Base-by-base conservation (phyloP, 305 asterid species). In the Coffea humblotiana region DNA sequence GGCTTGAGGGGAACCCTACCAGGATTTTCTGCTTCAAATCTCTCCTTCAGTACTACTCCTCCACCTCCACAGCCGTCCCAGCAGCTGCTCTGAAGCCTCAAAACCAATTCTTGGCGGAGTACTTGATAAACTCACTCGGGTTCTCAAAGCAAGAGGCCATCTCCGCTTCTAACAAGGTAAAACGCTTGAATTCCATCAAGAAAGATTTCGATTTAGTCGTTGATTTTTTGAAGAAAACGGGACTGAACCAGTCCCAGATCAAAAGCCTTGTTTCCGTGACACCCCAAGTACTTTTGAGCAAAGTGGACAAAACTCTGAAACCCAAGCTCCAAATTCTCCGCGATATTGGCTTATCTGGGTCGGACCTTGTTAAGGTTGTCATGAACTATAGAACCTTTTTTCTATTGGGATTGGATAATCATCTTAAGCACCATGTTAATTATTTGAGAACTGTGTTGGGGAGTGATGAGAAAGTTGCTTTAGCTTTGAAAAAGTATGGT, bases 161-260 rank as follows among this genome's bases (percentile, higher is more conserved):
- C 72, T 45, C 79, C 23, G n/a, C 84, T 6, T 64, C 7, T 21
- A 60, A 60, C 3, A 60, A 23, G 65, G 29, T 76, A 72, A 48
- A 2, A 0, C 37, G 0, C 3, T 29, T 29, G 45, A 72, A 13
- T 0, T 14, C 21, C 25, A 25, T 47, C 25, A 1, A n/a, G n/a
- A 79, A 40, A 29, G 60, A 77, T 14, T 76, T 77, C 25, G 74
- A 60, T 21, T 35, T 64, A 25, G 82, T 83, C 11, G 19, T 83
- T 10, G 67, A 77, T 25, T 83, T 71, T 75, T 66, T 80, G 18
- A 29, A 54, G 73, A 25, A 67, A 64, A 40, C 54, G 47, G 86
- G 84, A 32, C 37, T 80, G 10, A 80, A 29, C 49, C 51, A 81
- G 66, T 27, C 82, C 71, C 82, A 80, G 49, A 67, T 84, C 23